Conservation (phyloP, 352 stramenopile species). For the Globisporangium polare region DNA sequence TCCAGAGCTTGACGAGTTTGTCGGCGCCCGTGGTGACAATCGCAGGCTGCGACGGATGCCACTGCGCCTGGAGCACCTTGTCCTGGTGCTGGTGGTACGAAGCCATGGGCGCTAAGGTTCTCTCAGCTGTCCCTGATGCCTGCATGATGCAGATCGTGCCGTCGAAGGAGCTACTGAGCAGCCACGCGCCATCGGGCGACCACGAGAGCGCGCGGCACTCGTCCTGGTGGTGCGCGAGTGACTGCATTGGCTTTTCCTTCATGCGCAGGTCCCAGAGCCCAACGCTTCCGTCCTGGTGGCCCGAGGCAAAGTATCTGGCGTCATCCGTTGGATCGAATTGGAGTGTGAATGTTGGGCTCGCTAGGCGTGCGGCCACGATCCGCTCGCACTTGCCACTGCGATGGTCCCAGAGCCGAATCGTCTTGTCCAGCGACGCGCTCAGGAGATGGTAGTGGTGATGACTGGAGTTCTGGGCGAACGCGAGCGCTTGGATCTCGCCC, state of each 20-base stretch:
- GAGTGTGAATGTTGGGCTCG: slow-evolving; percentile 37
- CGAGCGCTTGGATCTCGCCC: slow-evolving; percentile 56
- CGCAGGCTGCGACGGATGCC: slow-evolving; percentile 52
- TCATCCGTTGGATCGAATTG: slow-evolving; percentile 34
- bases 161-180: slow-evolving; percentile 62
- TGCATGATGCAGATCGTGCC: slow-evolving; percentile 46
- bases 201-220: slow-evolving; percentile 64
- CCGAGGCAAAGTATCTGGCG: slow-evolving; percentile 33
- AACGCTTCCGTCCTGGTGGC: slow-evolving; percentile 59
- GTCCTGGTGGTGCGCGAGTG: slow-evolving; percentile 33
- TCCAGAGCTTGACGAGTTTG: slow-evolving; percentile 66
- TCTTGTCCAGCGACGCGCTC: slow-evolving; percentile 52
- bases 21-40: slow-evolving; percentile 59
- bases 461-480: slow-evolving; percentile 16
- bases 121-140: background rate
- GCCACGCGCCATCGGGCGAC: slow-evolving; percentile 51
- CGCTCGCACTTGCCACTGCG: slow-evolving; percentile 46
- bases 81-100: slow-evolving; percentile 56
- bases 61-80: slow-evolving; percentile 66
- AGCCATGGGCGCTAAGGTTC: slow-evolving; percentile 28
- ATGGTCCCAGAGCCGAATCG: slow-evolving; percentile 65
- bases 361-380: slow-evolving; percentile 29
- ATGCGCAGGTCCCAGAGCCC: slow-evolving; percentile 61
- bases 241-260: slow-evolving; percentile 20
- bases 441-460: slow-evolving; percentile 23